Evolutionary conservation across 73 alveolate genomes (phyloP), one percentile per base, ranked within the genome.

Genomic region (Loxodes magnus): DNA sequence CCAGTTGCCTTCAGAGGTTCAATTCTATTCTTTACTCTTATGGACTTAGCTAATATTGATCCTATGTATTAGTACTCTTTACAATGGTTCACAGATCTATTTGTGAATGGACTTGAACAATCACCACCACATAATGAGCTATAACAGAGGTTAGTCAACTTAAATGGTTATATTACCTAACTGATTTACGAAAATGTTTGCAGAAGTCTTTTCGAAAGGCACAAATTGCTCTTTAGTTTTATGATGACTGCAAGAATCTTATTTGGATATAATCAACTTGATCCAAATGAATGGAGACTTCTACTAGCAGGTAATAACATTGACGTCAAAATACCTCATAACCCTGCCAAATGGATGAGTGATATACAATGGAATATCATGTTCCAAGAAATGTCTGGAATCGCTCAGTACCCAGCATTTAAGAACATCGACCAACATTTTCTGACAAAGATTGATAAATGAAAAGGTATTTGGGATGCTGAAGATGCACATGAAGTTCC

Each of bases 31-130:
- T 93, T 93, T 83, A 85, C 93, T 46, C 89, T 94, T 29, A 74
- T 93, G 29, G 98, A 93, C 61, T 76, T 93, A 37, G 90, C 95
- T 31, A 83, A 88, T 49, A 87, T 93, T 56, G 99, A 93, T 62
- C 99, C 99, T 14, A 93, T 93, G 99, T 93, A 93, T 53, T 90
- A 93, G 86, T 93, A 93, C 70, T 86, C 97, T 20, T 74, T 93
- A 39, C 96, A 79, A 44, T 93, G 81, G 89, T 93, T 83, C 84
- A 71, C 76, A 30, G 78, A 77, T 57, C 81, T 90, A 50, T 80
- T 67, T 52, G 76, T 54, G 54, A 49, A 57, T 53, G 73, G 77
- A 39, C 62, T 43, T 1, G 98, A 95, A 62, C 79, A 90, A 52
- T 93, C 99, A 0, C 96, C 97, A 7, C 87, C 66, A 53, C 75